Percentiles rank a stretch among this genome's conserved stretches.
phyloP scores from a whole-genome alignment of 495 filamentous ascomycete species.

The Tuber calosporum region DNA sequence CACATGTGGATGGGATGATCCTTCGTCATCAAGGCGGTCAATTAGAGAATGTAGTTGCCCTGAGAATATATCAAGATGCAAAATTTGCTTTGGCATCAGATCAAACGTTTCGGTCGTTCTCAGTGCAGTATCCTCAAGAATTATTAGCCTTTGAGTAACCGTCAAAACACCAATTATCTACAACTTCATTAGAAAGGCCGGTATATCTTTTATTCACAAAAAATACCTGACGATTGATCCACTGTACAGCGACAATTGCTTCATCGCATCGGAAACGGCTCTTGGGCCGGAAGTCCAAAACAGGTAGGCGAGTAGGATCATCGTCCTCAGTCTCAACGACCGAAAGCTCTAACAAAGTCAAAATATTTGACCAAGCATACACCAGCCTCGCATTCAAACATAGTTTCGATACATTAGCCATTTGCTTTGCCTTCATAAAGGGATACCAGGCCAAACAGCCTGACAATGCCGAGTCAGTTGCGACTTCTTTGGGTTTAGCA shows the following conservation, averaged over 20 bases:
- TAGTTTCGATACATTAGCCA: conserved; percentile 48
- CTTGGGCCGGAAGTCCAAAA: conserved; percentile 68
- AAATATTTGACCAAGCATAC: conserved; percentile 95
- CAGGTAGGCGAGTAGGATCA: conserved; percentile 61
- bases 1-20: conserved; percentile 85
- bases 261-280: conserved; percentile 92
- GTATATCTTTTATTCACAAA: conserved; percentile 1
- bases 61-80: conserved; percentile 81
- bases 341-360: conserved; percentile 73
- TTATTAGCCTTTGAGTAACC: conserved; percentile 83
- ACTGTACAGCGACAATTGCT: conserved; percentile 92
- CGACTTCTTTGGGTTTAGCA: conserved; percentile 78
- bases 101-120: conserved; percentile 90
- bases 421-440: conserved; percentile 79
- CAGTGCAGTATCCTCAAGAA: conserved; percentile 82
- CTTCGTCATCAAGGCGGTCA: conserved; percentile 80
- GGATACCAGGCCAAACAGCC: conserved; percentile 97
- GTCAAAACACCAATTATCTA: conserved; percentile 74
- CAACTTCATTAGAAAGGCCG: conserved; percentile 20
- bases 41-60: conserved; percentile 74
- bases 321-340: conserved; percentile 61
- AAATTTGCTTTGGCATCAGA: conserved; percentile 82
- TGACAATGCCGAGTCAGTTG: conserved; percentile 80
- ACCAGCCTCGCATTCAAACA: conserved; percentile 69
- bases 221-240: conserved; percentile 76